These are phyloP conservation scores for Phialophora chinensis DNA, from an alignment of 2,329 filamentous ascomycete genomes.

Conservation along the genomic window DNA sequence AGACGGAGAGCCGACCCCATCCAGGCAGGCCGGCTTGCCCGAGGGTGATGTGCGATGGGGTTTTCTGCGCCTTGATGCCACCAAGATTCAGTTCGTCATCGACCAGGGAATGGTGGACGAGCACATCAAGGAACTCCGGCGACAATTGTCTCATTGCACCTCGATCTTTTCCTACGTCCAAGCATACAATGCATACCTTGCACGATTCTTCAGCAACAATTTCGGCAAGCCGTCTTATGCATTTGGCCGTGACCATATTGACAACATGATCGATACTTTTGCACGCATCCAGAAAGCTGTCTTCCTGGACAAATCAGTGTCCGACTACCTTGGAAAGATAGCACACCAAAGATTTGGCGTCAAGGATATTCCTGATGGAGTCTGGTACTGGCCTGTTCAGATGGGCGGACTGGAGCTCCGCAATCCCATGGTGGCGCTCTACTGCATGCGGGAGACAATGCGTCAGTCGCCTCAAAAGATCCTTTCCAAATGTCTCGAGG, in stretches of 20 bases:
- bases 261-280: slow-evolving; percentile 60
- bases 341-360: slow-evolving; percentile 61
- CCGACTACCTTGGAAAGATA: slow-evolving; percentile 60
- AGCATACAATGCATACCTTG: slow-evolving; percentile 65
- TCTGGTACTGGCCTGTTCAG: slow-evolving; percentile 60
- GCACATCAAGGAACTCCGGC: slow-evolving; percentile 65
- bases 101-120: slow-evolving; percentile 64
- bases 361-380: slow-evolving; percentile 56
- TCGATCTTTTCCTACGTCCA: slow-evolving; percentile 66
- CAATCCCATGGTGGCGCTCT: slow-evolving; percentile 57
- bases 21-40: slow-evolving; percentile 49
- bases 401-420: slow-evolving; percentile 58
- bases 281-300: slow-evolving; percentile 59
- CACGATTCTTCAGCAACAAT: slow-evolving; percentile 63
- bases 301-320: slow-evolving; percentile 57
- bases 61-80: slow-evolving; percentile 62
- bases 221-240: slow-evolving; percentile 63
- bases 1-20: slow-evolving; percentile 11
- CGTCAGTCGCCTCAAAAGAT: slow-evolving; percentile 45
- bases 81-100: slow-evolving; percentile 63
- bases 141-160: slow-evolving; percentile 62
- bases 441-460: slow-evolving; percentile 55
- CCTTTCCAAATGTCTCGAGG: slow-evolving; percentile 44
- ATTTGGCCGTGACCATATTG: slow-evolving; percentile 62
- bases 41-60: slow-evolving; percentile 64